Percentiles rank a stretch among this genome's conserved stretches.
phyloP scores from a whole-genome alignment of 352 stramenopile genomes.

The Phytophthora sp. region DNA sequence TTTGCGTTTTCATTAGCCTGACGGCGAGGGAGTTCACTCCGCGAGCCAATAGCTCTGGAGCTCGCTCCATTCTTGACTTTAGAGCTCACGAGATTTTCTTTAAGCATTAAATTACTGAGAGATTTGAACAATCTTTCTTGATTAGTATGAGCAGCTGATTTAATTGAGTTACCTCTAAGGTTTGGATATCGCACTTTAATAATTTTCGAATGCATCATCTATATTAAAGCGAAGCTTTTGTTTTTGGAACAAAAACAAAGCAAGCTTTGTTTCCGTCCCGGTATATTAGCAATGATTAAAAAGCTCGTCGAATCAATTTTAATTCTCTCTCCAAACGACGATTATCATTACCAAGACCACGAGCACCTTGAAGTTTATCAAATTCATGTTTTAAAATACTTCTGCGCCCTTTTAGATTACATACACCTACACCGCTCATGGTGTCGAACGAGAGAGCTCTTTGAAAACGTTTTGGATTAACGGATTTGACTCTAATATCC shows the following conservation, averaged over 20 bases:
- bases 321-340: not conserved
- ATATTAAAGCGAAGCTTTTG: not conserved
- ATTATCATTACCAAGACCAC: not conserved
- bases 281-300: too few relatives aligned
- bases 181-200: not conserved
- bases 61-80: too few relatives aligned
- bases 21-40: too few relatives aligned
- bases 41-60: too few relatives aligned
- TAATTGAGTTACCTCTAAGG: not conserved
- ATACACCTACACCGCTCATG: too few relatives aligned
- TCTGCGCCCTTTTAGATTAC: too few relatives aligned
- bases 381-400: not conserved
- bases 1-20: too few relatives aligned
- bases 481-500: not conserved
- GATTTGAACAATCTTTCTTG: too few relatives aligned
- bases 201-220: not conserved
- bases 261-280: not conserved
- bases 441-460: not conserved
- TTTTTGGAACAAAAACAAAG: too few relatives aligned
- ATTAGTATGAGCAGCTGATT: too few relatives aligned
- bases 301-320: slow-evolving; percentile 4
- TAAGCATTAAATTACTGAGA: too few relatives aligned
- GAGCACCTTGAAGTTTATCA: not conserved
- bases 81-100: too few relatives aligned
- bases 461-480: not conserved